phyloP scores from a whole-genome alignment of 108 stramenopile genomes.

The Craspedostauros australis region DNA sequence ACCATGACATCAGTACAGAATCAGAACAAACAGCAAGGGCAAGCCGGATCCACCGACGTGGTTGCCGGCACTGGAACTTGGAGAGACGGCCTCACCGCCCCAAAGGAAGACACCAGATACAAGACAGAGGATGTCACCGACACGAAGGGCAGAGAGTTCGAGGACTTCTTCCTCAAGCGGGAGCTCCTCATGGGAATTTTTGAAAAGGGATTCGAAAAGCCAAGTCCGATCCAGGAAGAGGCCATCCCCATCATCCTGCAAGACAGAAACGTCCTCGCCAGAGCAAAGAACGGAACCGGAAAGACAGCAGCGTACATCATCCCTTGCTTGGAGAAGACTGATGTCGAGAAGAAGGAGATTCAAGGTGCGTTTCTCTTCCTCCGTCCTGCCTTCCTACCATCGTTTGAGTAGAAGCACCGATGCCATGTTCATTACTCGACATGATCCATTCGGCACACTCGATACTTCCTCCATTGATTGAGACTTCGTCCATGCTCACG shows the following conservation, averaged over 20 bases:
- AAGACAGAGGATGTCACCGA: slow-evolving; percentile 95
- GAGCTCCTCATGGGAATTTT: slow-evolving; percentile 99
- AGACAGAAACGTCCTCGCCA: slow-evolving; percentile 92
- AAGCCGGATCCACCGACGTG: slow-evolving; percentile 15
- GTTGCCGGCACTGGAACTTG: slow-evolving; percentile 71
- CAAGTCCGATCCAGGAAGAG: slow-evolving; percentile 98
- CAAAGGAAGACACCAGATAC: slow-evolving; percentile 81
- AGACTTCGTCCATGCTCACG: no score
- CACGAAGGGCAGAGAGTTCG: slow-evolving; percentile 96
- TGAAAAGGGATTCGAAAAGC: slow-evolving; percentile 98
- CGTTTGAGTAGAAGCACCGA: not conserved
- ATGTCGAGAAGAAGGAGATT: slow-evolving; percentile 77
- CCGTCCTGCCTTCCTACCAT: not conserved
- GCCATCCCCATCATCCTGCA: slow-evolving; percentile 97
- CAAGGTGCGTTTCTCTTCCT: slow-evolving; percentile 39
- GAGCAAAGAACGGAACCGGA: slow-evolving; percentile 97
- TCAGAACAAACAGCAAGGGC: slow-evolving; percentile 12
- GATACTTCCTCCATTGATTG: no score
- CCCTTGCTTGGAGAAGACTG: slow-evolving; percentile 97
- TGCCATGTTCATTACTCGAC: not conserved
- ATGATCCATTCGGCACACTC: not conserved
- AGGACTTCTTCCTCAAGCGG: slow-evolving; percentile 95
- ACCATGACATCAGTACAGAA: slow-evolving; percentile 31
- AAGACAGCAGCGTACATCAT: slow-evolving; percentile 99
- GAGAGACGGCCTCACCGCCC: slow-evolving; percentile 78